phyloP scores from a whole-genome alignment of 2,329 filamentous ascomycete species.

The Periconia sp. region DNA sequence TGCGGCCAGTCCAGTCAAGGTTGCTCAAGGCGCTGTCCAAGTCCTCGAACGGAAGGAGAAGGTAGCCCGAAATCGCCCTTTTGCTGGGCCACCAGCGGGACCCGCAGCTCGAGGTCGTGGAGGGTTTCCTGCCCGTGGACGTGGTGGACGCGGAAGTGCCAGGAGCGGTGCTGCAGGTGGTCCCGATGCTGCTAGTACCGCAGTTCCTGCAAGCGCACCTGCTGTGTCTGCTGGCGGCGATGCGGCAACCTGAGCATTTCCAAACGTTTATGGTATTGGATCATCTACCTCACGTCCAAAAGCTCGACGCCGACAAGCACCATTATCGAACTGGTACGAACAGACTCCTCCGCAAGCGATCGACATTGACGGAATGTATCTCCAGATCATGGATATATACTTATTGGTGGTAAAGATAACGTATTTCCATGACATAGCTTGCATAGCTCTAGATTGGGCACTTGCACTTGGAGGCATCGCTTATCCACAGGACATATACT shows the following conservation, averaged over 20 bases:
- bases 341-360: neutral
- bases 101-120: conserved; percentile 29
- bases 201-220: conserved; percentile 10
- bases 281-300: neutral
- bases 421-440: neutral
- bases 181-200: conserved; percentile 10
- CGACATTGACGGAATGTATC: neutral
- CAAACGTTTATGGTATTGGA: neutral
- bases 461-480: neutral
- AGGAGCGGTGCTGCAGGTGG: conserved; percentile 9
- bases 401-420: neutral
- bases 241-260: conserved; percentile 12
- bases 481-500: neutral
- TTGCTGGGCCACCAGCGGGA: conserved; percentile 30
- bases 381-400: neutral
- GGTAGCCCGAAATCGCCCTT: conserved; percentile 29
- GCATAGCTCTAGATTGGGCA: neutral
- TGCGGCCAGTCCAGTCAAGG: conserved; percentile 74
- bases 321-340: neutral
- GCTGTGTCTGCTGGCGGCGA: conserved; percentile 13
- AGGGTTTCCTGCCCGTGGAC: conserved; percentile 36
- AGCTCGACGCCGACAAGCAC: neutral
- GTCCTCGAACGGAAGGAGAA: conserved; percentile 78
- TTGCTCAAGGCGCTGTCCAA: conserved; percentile 84
- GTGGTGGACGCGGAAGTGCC: conserved; percentile 32